Evolutionary conservation across 495 filamentous ascomycete species (phyloP).

Genomic region (Hamigera avellanea): DNA sequence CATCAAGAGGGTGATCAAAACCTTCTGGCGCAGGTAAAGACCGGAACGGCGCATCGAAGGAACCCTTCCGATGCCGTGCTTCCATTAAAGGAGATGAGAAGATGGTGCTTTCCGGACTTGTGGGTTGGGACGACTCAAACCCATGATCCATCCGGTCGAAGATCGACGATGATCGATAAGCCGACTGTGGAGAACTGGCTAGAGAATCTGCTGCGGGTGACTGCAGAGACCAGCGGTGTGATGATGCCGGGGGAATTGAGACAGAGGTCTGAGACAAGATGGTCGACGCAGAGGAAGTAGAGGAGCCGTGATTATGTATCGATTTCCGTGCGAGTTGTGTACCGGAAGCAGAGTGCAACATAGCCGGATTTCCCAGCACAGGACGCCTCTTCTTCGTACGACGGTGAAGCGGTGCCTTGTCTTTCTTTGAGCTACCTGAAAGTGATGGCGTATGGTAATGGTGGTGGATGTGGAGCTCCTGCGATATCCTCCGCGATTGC

Average conservation of each 20-base stretch:
- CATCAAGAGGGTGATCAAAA: slow-evolving; percentile 5
- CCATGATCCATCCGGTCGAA: slow-evolving; percentile 57
- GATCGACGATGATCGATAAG: slow-evolving; percentile 57
- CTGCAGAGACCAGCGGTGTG: slow-evolving; percentile 53
- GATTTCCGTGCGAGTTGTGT: slow-evolving; percentile 26
- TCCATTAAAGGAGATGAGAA: slow-evolving; percentile 35
- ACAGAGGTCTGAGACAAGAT: slow-evolving; percentile 54
- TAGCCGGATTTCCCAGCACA: slow-evolving; percentile 36
- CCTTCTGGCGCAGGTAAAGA: slow-evolving; percentile 21
- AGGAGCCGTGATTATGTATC: slow-evolving; percentile 28
- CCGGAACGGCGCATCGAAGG: slow-evolving; percentile 41
- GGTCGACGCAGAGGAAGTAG: slow-evolving; percentile 40
- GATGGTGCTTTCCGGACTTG: slow-evolving; percentile 60
- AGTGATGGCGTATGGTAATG: slow-evolving; percentile 67
- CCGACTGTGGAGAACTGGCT: slow-evolving; percentile 73
- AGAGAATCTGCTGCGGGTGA: slow-evolving; percentile 60
- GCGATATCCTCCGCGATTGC: slow-evolving; percentile 40
- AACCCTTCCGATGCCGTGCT: slow-evolving; percentile 36
- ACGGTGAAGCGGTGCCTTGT: slow-evolving; percentile 34
- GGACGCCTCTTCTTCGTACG: slow-evolving; percentile 63
- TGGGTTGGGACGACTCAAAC: slow-evolving; percentile 52
- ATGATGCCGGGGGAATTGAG: slow-evolving; percentile 40
- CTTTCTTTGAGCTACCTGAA: slow-evolving; percentile 32
- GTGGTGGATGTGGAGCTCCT: slow-evolving; percentile 82
- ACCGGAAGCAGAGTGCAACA: slow-evolving; percentile 45